Base-by-base conservation (phyloP, 2,329 filamentous ascomycete species). In the Ceratocystis smalleyi region DNA sequence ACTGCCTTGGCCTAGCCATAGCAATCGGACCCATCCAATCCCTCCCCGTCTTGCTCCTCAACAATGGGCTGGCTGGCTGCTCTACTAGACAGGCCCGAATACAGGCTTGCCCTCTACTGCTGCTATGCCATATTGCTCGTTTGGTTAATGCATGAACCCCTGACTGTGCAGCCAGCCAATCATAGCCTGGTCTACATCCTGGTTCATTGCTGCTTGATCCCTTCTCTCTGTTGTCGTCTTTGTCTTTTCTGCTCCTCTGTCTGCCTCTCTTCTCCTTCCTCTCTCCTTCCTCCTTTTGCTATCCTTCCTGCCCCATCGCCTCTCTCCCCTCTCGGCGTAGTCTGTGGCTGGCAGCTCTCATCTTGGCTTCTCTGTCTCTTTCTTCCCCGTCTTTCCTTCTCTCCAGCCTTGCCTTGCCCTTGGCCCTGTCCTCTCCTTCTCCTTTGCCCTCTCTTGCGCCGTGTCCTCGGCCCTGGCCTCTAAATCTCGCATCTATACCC, bases 231-330 rank as follows among this genome's bases (percentile, higher is more conserved):
- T 59, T 63, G n/a, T 43, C 43, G 57, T 54, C 60, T 55, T 22
- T 55, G 55, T 32, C 54, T 59, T 61, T 62, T 51, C 62, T 55
- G 55, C 63, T 27, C 24, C n/a, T 5, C 24, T 62, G 12, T 62
- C 43, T 62, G 61, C 54, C 49, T 55, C 54, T 10, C 43, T 63
- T 61, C 47, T 43, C 55, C 40, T 62, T 43, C 51, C 15, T 60
- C 54, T 43, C 61, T 60, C 60, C 47, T 32, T 51, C 64, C 64
- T 57, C 62, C 49, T 65, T 64, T 40, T 61, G 57, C 51, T 54
- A 35, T 57, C 12, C n/a, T 43, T 55, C 30, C 55, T 64, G 54
- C 51, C 17, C 59, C 62, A 32, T 27, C 19, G 35, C 15, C 43
- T 24, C 49, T 43, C 32, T 64, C 10, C 8, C 12, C 35, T 59